Conservation (phyloP, 73 alveolate species). For the Tetrahymena borealis region DNA sequence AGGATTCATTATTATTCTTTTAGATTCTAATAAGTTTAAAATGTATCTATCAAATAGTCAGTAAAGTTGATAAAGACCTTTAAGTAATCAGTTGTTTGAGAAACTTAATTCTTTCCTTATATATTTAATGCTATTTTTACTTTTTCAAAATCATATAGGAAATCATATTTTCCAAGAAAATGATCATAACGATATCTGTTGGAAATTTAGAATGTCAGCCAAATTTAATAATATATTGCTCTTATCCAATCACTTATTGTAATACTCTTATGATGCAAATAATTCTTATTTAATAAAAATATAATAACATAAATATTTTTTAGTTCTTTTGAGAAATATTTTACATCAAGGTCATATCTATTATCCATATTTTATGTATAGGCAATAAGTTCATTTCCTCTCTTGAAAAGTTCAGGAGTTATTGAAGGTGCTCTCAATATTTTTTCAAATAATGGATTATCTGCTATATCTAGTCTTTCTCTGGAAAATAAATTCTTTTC, state of each 20-base stretch:
- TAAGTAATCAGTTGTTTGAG: background rate
- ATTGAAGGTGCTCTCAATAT: conserved; percentile 35
- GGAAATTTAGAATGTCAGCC: conserved; percentile 53
- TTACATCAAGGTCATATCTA: conserved; percentile 71
- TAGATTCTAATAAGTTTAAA: background rate
- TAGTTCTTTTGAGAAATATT: background rate
- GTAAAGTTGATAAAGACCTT: background rate
- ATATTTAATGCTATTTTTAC: conserved; percentile 46
- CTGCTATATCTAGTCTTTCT: conserved; percentile 66
- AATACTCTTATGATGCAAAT: conserved; percentile 59
- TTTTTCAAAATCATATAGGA: conserved; percentile 51
- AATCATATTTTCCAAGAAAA: conserved; percentile 52
- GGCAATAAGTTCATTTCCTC: conserved; percentile 61
- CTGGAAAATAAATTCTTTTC: conserved; percentile 61
- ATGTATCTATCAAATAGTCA: background rate
- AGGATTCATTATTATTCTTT: background rate
- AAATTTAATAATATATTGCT: conserved; percentile 47
- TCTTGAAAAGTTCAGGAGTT: conserved; percentile 36
- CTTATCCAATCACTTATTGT: conserved; percentile 67
- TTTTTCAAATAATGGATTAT: conserved; percentile 60
- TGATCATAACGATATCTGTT: conserved; percentile 69
- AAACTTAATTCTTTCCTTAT: background rate
- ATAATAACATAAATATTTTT: background rate
- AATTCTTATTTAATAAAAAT: conserved; percentile 29
- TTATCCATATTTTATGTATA: conserved; percentile 53